A percentile compares a stretch with the other conserved stretches of the same genome.
These are phyloP conservation scores for Amniculicola lignicola DNA, from an alignment of 495 filamentous ascomycete genomes.

Conservation along the genomic window DNA sequence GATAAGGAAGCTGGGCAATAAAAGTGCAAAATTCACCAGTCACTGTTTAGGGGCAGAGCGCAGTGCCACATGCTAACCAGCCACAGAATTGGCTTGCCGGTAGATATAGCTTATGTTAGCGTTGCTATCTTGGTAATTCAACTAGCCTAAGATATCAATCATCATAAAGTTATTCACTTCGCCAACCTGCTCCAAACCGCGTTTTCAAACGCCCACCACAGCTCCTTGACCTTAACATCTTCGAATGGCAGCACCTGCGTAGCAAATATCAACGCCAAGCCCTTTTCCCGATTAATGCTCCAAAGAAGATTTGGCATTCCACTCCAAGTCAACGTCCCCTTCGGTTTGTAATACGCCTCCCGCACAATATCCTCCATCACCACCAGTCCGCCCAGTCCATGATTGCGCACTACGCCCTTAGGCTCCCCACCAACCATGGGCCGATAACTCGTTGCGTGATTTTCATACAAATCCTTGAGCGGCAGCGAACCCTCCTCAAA, in stretches of 20 bases:
- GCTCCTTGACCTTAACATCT: constrained; percentile 9
- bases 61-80: too few relatives aligned
- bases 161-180: neutral
- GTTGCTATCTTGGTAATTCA: neutral
- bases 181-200: constrained; percentile 14
- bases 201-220: constrained; percentile 16
- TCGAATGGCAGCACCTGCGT: constrained; percentile 25
- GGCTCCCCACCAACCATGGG: constrained; percentile 1
- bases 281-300: constrained; percentile 25
- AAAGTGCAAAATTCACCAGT: too few relatives aligned
- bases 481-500: constrained; percentile 1
- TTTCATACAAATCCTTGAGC: neutral
- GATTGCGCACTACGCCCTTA: constrained; percentile 10
- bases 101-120: neutral
- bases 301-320: constrained; percentile 29
- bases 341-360: constrained; percentile 22
- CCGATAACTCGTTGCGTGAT: neutral
- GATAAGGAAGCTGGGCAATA: too few relatives aligned
- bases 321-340: constrained; percentile 29
- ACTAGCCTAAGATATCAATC: neutral
- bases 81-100: too few relatives aligned
- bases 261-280: constrained; percentile 19
- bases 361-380: constrained; percentile 15
- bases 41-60: too few relatives aligned
- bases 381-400: constrained; percentile 18